Evolutionary conservation across 345 rosid genomes (phyloP).

Genomic region (Eucalyptus microcorys): DNA sequence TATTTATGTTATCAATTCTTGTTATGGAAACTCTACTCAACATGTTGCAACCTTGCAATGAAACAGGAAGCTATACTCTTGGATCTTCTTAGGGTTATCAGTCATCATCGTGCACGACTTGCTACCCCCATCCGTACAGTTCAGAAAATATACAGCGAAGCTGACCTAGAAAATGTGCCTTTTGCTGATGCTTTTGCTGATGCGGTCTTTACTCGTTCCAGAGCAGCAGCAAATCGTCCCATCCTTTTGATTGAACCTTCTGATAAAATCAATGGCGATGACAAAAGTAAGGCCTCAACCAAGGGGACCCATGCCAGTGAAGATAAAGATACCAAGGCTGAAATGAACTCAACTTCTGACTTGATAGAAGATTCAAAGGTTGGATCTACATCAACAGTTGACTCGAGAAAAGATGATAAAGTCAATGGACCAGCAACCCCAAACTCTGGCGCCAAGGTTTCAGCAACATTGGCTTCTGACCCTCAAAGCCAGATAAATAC

Average conservation of each 20-base stretch:
- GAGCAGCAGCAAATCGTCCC: constrained; percentile 47
- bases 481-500: background rate
- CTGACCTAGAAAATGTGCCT: constrained; percentile 59
- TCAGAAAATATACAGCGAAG: constrained; percentile 58
- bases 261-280: constrained; percentile 56
- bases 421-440: background rate
- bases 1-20: background rate
- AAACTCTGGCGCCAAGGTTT: constrained; percentile 7
- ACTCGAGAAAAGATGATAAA: constrained; percentile 23
- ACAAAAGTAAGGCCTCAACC: constrained; percentile 34
- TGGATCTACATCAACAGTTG: constrained; percentile 6
- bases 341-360: constrained; percentile 15
- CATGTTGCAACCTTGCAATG: background rate
- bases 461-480: background rate
- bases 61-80: constrained; percentile 78
- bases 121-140: constrained; percentile 94
- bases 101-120: constrained; percentile 80
- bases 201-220: constrained; percentile 23
- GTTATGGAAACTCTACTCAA: background rate
- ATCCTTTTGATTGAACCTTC: constrained; percentile 62
- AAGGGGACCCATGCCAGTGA: constrained; percentile 13
- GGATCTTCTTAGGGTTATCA: constrained; percentile 88
- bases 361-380: constrained; percentile 9
- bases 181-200: constrained; percentile 70
- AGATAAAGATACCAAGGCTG: constrained; percentile 41